A percentile compares a stretch with the other conserved stretches of the same genome.
These are phyloP conservation scores for Bassia scoparia DNA, from an alignment of 148 eudicot genomes.

Conservation along the genomic window DNA sequence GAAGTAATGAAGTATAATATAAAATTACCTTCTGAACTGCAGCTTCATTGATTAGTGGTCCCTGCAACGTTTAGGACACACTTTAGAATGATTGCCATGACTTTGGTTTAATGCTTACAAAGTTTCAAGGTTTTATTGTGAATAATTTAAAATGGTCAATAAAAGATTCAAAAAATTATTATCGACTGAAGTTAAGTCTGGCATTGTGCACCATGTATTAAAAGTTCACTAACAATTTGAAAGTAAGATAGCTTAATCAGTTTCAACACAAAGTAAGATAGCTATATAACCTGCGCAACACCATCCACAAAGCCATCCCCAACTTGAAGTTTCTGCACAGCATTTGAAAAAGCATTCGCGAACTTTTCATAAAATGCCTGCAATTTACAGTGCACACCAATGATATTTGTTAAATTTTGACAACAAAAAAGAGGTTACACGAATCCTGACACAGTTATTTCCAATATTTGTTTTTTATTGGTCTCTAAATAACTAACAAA, in stretches of 20 bases:
- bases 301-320: slow-evolving; percentile 93
- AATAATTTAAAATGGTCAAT: neutral
- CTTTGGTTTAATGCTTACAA: neutral
- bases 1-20: neutral
- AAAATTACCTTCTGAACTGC: slow-evolving; percentile 74
- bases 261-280: slow-evolving; percentile 10
- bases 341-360: slow-evolving; percentile 64
- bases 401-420: neutral
- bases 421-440: neutral
- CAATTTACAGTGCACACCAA: slow-evolving; percentile 20
- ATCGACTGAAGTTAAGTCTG: neutral
- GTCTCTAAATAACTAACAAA: neutral
- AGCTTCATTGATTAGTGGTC: slow-evolving; percentile 95
- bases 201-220: neutral
- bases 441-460: neutral
- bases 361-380: slow-evolving; percentile 90
- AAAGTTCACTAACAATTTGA: neutral
- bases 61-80: slow-evolving; percentile 44
- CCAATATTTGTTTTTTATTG: neutral
- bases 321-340: slow-evolving; percentile 85
- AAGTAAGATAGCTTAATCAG: neutral
- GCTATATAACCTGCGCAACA: slow-evolving; percentile 60
- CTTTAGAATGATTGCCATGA: neutral
- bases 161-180: neutral
- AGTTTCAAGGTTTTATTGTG: neutral